Percentiles rank a stretch among this genome's conserved stretches.
Conservation (phyloP, 2,329 filamentous ascomycete genomes). For the Clonostachys rosea region DNA sequence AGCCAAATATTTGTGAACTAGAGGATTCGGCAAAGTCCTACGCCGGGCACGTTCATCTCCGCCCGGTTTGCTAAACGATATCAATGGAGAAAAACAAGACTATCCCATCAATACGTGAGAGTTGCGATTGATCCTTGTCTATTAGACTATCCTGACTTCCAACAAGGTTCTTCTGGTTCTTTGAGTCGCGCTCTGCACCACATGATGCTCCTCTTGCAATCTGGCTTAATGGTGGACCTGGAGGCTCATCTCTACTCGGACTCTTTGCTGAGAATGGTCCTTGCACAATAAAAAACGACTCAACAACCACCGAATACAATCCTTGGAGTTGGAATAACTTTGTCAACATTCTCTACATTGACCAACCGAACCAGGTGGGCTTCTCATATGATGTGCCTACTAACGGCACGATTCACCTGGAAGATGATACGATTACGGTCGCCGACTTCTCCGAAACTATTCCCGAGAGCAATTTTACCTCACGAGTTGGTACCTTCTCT, state of each 20-base stretch:
- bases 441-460: slow-evolving; percentile 27
- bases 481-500: slow-evolving; percentile 22
- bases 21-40: slow-evolving; percentile 58
- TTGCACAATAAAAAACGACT: slow-evolving; percentile 41
- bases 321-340: slow-evolving; percentile 60
- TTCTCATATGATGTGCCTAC: slow-evolving; percentile 61
- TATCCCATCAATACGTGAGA: slow-evolving; percentile 42
- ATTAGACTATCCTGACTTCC: background rate
- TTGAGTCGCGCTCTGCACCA: slow-evolving; percentile 35
- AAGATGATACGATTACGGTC: slow-evolving; percentile 26
- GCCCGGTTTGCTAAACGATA: slow-evolving; percentile 25
- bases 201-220: slow-evolving; percentile 43
- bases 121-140: background rate
- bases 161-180: slow-evolving; percentile 42
- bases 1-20: slow-evolving; percentile 55
- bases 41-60: slow-evolving; percentile 58
- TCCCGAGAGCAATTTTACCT: slow-evolving; percentile 28
- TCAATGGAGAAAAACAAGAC: slow-evolving; percentile 35
- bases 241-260: slow-evolving; percentile 57
- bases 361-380: slow-evolving; percentile 62
- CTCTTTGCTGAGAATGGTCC: slow-evolving; percentile 57
- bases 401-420: slow-evolving; percentile 43
- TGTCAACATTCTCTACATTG: slow-evolving; percentile 49
- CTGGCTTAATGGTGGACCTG: slow-evolving; percentile 64
- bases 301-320: slow-evolving; percentile 46